Evolutionary conservation across 148 eudicot genomes (phyloP), one percentile per base, ranked within the genome.

Genomic region (Diospyros kaki): DNA sequence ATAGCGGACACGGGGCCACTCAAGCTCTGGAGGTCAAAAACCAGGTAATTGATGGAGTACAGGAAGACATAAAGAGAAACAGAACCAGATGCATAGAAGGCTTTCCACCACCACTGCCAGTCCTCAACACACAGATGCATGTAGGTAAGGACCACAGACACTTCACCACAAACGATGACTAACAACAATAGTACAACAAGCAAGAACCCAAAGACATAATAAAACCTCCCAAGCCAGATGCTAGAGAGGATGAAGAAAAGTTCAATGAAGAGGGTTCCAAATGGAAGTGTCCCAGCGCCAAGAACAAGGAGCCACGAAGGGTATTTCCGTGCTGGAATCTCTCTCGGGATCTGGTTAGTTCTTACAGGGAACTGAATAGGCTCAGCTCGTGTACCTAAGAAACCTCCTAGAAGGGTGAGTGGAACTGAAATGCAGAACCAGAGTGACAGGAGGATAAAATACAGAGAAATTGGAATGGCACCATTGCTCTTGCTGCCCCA

Each of bases 31-130:
- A 89, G 85, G 64, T 89, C 88, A 18, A 85, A 87, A 56, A 89
- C 85, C 76, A 89, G 75, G 77, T 87, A 89, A 15, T 84, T 85
- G 51, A 89, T 82, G 62, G 93, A 89, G 82, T 87, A 87, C 3
- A 87, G 81, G 86, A 89, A 89, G 46, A 89, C 86, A 14, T 87
- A 89, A 4, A 89, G 75, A 10, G 90, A 72, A 75, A 86, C 90
- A 0, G 93, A 87, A n/a, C 93, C 93, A 0, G 93, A 84, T 15
- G 89, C 88, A 65, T 69, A 89, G 78, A 87, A 89, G 0, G 93
- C 82, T 58, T 89, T 89, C 93, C 93, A 89, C 93, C 93, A 89
- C 93, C 93, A 89, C 63, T 80, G 76, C 93, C 93, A 89, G 62
- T 89, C 93, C 77, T 87, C 91, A 42, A 86, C 87, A 45, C 93